Evolutionary conservation across 768 basidiomycete genomes (phyloP), one percentile per base, ranked within the genome.

Genomic region (Cyclocybe cylindracea): DNA sequence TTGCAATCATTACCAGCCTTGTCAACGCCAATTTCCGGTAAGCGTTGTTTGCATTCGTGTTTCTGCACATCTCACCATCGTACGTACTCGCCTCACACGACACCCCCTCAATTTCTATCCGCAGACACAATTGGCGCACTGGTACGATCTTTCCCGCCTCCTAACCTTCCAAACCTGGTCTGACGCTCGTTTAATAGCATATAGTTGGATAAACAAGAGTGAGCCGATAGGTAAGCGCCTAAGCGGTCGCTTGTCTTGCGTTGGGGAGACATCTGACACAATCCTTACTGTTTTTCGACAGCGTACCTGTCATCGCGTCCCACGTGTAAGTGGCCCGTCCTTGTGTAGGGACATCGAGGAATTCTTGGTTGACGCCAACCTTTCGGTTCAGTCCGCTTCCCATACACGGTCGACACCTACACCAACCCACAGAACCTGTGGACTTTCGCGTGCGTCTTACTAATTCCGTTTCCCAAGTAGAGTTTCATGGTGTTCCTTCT

Each of bases 341-440:
- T 24, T 3, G 24, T 24, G 4, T 24, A 24, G 24, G 24, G 24
- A 24, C 24, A 24, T 24, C 24, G 24, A 24, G 24, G 24, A 24
- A 5, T 24, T 5, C 24, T 24, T 24, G 24, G 24, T 24, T 24
- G 24, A 24, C 24, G 24, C 24, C 24, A 24, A 24, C 24, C 24
- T 24, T 24, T 38, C 16, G 24, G 31, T 45, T 8, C 61, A 83
- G 82, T 78, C 60, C 80, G 81, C 34, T 85, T 85, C 68, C 70
- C 80, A 9, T 85, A 85, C 61, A 85, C 84, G 1, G 66, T 64
- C 41, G 80, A 82, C 24, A 86, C 83, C 3, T 85, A 83, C 70
- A 85, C 82, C 65, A 77, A 84, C 60, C 84, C 83, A 0, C 79
- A 83, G 48, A 80, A 77, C 51, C 64, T 85, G 10, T 85, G 83